Percentiles rank a stretch among this genome's conserved stretches.
Evolutionary conservation across 352 stramenopile species (phyloP).

Genomic region (Globisporangium nodosum): DNA sequence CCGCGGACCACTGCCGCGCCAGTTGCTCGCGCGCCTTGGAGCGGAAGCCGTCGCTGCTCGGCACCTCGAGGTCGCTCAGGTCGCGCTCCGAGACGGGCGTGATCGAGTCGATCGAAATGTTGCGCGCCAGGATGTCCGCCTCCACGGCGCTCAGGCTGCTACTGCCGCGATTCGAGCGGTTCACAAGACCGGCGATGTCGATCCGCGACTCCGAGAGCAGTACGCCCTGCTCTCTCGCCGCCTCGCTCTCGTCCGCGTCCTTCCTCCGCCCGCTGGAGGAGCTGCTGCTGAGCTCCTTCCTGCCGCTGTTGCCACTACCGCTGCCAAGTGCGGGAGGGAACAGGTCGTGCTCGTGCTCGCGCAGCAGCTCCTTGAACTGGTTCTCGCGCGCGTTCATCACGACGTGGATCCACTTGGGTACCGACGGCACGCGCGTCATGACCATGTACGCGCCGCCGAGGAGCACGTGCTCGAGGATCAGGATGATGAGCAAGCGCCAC

Average conservation of each 20-base stretch:
- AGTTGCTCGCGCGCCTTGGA: constrained; percentile 56
- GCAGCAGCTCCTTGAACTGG: constrained; percentile 57
- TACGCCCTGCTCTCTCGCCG: constrained; percentile 1
- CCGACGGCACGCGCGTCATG: constrained; percentile 44
- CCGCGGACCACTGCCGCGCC: constrained; percentile 50
- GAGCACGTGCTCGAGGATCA: constrained; percentile 52
- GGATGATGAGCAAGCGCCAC: constrained; percentile 51
- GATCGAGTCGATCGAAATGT: constrained; percentile 41
- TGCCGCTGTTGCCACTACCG: not conserved
- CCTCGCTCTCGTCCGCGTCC: constrained; percentile 4
- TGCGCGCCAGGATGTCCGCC: constrained; percentile 10
- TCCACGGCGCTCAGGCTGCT: constrained; percentile 1
- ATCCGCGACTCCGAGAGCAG: constrained; percentile 28
- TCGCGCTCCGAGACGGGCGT: constrained; percentile 29
- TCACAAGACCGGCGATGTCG: constrained; percentile 13
- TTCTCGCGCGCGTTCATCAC: constrained; percentile 55
- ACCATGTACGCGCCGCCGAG: constrained; percentile 44
- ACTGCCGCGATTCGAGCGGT: constrained; percentile 4
- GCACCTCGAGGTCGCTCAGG: constrained; percentile 29
- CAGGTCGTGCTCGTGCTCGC: constrained; percentile 40
- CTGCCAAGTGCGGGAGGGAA: constrained; percentile 18
- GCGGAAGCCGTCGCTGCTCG: constrained; percentile 42
- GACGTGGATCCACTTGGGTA: constrained; percentile 44
- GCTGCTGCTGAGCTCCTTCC: not conserved
- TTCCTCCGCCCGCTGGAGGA: not conserved